Evolutionary conservation across 2,329 filamentous ascomycete genomes (phyloP).

Genomic region (Aspergillus tamarii): DNA sequence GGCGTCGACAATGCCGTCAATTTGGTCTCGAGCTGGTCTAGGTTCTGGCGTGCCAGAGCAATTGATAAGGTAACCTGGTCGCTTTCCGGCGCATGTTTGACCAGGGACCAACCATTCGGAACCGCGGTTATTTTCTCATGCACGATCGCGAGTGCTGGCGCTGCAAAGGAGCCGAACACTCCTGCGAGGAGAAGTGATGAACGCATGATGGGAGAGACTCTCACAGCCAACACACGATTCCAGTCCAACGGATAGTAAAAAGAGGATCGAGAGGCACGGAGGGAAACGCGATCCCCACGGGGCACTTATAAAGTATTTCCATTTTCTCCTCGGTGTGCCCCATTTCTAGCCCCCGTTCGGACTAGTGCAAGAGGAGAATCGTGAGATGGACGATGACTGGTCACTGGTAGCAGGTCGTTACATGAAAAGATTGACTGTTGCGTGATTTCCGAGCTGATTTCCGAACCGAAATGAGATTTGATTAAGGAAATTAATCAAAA

Average conservation of each 20-base stretch:
- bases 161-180: not conserved
- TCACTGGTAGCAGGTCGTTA: not conserved
- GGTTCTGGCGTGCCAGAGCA: conserved; percentile 29
- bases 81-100: conserved; percentile 12
- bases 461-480: not conserved
- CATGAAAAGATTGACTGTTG: not conserved
- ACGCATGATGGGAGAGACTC: not conserved
- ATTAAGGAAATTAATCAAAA: not conserved
- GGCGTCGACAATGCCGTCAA: conserved; percentile 52
- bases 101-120: not conserved
- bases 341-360: not conserved
- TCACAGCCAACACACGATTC: not conserved
- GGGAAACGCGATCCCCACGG: not conserved
- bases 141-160: not conserved
- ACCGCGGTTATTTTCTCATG: not conserved
- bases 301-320: not conserved
- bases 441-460: not conserved
- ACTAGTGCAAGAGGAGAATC: not conserved
- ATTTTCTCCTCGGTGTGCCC: not conserved
- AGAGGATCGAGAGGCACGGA: not conserved
- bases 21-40: conserved; percentile 43
- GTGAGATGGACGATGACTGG: not conserved
- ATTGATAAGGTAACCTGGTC: conserved; percentile 26
- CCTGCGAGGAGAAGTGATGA: not conserved
- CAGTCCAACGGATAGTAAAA: not conserved